phyloP scores from a whole-genome alignment of 176 grass and related monocot genomes.

The Triticum monococcum region DNA sequence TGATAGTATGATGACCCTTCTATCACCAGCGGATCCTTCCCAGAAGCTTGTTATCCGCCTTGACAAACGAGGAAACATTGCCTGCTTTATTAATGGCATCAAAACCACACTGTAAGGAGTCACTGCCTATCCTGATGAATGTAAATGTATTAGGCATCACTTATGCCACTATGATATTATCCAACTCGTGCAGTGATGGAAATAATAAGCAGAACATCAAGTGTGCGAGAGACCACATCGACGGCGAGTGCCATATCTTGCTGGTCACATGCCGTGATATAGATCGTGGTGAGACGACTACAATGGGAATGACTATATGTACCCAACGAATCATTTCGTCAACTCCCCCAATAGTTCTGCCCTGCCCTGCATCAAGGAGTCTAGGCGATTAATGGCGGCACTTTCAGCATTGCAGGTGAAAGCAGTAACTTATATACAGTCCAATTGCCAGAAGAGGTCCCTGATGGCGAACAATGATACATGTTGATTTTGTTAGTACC shows the following conservation, averaged over 20 bases:
- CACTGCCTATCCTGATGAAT: background rate
- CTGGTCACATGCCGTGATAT: slow-evolving; percentile 84
- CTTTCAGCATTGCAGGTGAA: slow-evolving; percentile 35
- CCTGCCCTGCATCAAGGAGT: slow-evolving; percentile 21
- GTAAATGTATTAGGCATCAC: background rate
- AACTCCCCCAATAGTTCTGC: slow-evolving; percentile 11
- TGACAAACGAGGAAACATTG: slow-evolving; percentile 71
- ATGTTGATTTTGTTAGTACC: background rate
- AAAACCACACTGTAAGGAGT: slow-evolving; percentile 69
- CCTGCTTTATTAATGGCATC: slow-evolving; percentile 78
- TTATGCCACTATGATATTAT: slow-evolving; percentile 5
- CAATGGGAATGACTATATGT: slow-evolving; percentile 74
- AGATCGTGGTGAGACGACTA: slow-evolving; percentile 75
- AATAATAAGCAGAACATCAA: slow-evolving; percentile 81
- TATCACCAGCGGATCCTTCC: slow-evolving; percentile 49
- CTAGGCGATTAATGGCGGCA: slow-evolving; percentile 23
- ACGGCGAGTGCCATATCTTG: slow-evolving; percentile 74
- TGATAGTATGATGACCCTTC: slow-evolving; percentile 85
- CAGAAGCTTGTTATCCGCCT: slow-evolving; percentile 70
- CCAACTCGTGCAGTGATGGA: slow-evolving; percentile 55
- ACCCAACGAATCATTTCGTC: slow-evolving; percentile 82
- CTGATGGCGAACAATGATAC: background rate
- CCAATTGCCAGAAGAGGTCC: slow-evolving; percentile 23
- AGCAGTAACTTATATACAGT: slow-evolving; percentile 18
- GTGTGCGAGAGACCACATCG: slow-evolving; percentile 69